phyloP scores from a whole-genome alignment of 306 rosid species.

The Dryas drummondii region DNA sequence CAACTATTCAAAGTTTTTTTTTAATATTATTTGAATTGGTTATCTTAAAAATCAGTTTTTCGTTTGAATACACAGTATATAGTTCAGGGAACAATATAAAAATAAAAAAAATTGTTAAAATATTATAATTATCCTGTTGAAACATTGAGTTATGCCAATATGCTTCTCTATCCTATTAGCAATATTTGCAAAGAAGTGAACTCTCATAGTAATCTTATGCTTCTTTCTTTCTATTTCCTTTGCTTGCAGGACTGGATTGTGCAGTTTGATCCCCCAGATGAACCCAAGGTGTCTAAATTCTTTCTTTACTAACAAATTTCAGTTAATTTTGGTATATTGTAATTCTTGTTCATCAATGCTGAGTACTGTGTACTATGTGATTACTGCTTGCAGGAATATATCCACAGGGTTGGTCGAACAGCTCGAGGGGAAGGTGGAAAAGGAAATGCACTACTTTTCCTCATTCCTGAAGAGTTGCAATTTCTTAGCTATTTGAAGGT shows the following conservation, averaged over 20 bases:
- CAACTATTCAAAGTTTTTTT: no score
- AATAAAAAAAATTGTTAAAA: no score
- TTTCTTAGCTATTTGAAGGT: conserved; percentile 91
- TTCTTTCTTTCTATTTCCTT: conserved; percentile 14
- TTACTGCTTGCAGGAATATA: conserved; percentile 69
- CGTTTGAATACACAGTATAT: no score
- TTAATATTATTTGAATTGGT: no score
- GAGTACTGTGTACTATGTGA: conserved; percentile 12
- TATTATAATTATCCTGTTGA: background rate
- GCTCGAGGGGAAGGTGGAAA: conserved; percentile 96
- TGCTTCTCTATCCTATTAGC: background rate
- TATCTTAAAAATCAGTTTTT: no score
- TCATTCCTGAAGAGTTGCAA: conserved; percentile 75
- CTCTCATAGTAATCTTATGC: background rate
- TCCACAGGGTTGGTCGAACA: conserved; percentile 98
- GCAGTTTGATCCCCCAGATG: conserved; percentile 99
- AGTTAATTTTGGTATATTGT: background rate
- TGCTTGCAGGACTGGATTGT: conserved; percentile 93
- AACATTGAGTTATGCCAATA: background rate
- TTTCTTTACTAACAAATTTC: background rate
- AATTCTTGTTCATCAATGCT: conserved; percentile 19
- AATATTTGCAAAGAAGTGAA: background rate
- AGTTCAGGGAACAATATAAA: no score
- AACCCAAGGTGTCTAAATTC: conserved; percentile 65
- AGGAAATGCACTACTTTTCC: conserved; percentile 83